Evolutionary conservation across 1,284 basidiomycete genomes (phyloP), one percentile per base, ranked within the genome.

Genomic region (Rhodofomes roseus): DNA sequence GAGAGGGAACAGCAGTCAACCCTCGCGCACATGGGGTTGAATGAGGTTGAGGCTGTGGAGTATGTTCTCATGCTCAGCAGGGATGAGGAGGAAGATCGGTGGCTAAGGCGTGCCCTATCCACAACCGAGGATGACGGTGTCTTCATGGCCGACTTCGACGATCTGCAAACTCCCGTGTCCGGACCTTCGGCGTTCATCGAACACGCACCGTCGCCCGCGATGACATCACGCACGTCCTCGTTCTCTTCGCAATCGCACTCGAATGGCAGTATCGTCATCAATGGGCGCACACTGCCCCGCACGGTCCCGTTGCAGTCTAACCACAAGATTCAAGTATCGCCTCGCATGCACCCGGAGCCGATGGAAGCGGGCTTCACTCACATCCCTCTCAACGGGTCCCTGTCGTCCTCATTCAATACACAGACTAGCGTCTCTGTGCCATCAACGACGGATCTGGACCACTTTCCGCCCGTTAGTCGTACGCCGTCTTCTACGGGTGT

Each of bases 31-130:
- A 78, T 95, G 11, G 92, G 91, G 0, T 74, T 95, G 50, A 86
- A 80, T 63, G 93, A 95, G 67, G 74, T 77, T 7, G 92, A 93
- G 67, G 91, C 90, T 0, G 76, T 95, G 22, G 89, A 92, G 65
- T 95, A 95, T 67, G 82, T 87, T 0, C 71, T 95, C 56, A 93
- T 95, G 91, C 81, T 95, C 59, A 93, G 90, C 62, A 84, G 89
- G 5, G 93, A 95, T 39, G 90, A 94, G 68, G 85, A 84, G 25
- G 76, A 79, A 4, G 68, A 65, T 37, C 64, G 64, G 43, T 65
- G 63, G 41, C 61, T 53, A 31, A 41, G 20, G 18, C 29, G 23
- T 22, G n/a, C 20, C 40, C 40, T 37, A 23, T 27, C 34, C 29
- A 14, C 16, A 7, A 37, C 40, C 18, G 65, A 67, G n/a, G 81